Percentiles rank a stretch among this genome's conserved stretches.
Evolutionary conservation across 148 eudicot species (phyloP).

Genomic region (Silene latifolia): DNA sequence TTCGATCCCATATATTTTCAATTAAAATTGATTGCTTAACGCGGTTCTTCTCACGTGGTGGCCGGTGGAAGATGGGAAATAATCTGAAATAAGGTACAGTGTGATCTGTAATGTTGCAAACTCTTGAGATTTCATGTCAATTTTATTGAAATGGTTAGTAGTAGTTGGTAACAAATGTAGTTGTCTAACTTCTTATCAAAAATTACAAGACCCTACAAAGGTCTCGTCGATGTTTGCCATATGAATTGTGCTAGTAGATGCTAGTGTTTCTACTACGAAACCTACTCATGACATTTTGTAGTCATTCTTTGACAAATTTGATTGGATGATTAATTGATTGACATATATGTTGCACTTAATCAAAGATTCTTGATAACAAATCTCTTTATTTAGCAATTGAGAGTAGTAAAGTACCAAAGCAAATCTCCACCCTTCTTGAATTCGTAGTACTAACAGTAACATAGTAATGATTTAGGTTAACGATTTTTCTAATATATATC

Average conservation of each 20-base stretch:
- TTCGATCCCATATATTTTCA: neutral
- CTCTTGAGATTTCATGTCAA: conserved; percentile 15
- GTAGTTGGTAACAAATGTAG: neutral
- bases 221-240: conserved; percentile 34
- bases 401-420: too few species aligned
- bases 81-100: conserved; percentile 3
- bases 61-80: neutral
- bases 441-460: too few species aligned
- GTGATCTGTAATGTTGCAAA: conserved; percentile 9
- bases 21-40: neutral
- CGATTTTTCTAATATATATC: too few species aligned
- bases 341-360: too few species aligned
- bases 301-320: neutral
- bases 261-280: neutral
- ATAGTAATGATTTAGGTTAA: too few species aligned
- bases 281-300: neutral
- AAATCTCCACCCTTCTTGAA: too few species aligned
- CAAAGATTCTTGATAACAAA: too few species aligned
- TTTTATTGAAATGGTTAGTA: conserved; percentile 16
- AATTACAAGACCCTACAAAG: conserved; percentile 13
- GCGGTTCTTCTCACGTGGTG: neutral
- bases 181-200: conserved; percentile 16
- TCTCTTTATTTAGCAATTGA: too few species aligned
- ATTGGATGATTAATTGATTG: too few species aligned
- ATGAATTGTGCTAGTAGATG: neutral